Conservation (phyloP, 441 rosid species). For the Eutrema salsugineum region DNA sequence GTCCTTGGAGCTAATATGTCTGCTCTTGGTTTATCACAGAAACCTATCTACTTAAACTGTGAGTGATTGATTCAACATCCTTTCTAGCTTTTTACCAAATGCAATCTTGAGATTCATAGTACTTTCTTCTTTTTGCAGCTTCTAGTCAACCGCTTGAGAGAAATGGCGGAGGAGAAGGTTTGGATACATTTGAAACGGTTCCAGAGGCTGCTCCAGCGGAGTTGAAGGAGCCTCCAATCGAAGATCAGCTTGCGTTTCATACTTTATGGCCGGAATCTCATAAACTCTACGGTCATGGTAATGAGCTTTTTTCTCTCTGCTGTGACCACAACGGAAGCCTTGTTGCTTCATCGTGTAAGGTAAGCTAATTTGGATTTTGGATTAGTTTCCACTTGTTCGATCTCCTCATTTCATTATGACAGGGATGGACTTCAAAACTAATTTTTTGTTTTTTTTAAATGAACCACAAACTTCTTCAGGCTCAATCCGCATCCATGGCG, state of each 20-base stretch:
- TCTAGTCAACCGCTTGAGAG: constrained; percentile 44
- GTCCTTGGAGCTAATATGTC: constrained; percentile 96
- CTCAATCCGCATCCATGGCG: constrained; percentile 75
- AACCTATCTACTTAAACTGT: constrained; percentile 81
- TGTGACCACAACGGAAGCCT: constrained; percentile 76
- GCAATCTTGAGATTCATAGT: not conserved
- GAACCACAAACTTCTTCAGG: constrained; percentile 50
- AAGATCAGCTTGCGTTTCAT: constrained; percentile 91
- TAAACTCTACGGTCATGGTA: constrained; percentile 96
- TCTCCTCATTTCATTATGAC: not conserved
- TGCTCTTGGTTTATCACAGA: constrained; percentile 95
- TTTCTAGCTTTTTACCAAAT: not conserved
- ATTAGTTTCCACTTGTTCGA: not conserved
- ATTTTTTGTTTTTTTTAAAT: not conserved
- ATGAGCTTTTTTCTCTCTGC: constrained; percentile 85
- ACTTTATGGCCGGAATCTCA: constrained; percentile 96
- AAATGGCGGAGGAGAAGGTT: constrained; percentile 54
- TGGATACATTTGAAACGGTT: constrained; percentile 80
- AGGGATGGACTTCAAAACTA: not conserved
- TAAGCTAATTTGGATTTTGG: constrained; percentile 17
- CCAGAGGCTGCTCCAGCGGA: constrained; percentile 91
- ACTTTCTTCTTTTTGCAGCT: constrained; percentile 43
- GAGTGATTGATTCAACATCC: constrained; percentile 21
- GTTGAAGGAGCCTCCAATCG: constrained; percentile 83
- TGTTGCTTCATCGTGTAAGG: constrained; percentile 96